A percentile compares a stretch with the other conserved stretches of the same genome.
Conservation (phyloP, 78 protist species). For the Dictyostelium intermedium region DNA sequence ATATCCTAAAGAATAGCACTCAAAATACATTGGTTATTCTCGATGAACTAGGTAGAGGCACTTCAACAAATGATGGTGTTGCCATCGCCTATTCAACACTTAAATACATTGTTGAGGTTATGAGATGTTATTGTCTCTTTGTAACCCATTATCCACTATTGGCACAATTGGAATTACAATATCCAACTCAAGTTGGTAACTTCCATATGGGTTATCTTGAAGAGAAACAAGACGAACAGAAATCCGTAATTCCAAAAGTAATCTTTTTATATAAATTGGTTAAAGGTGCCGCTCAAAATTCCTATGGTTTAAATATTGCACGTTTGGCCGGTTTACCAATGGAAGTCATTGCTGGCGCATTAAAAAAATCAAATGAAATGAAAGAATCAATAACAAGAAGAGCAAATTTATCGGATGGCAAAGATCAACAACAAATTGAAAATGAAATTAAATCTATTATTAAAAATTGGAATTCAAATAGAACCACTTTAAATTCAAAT, state of each 20-base stretch:
- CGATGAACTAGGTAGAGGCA: constrained; percentile 97
- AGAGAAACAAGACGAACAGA: neutral
- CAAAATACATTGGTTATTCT: constrained; percentile 88
- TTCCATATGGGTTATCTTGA: constrained; percentile 89
- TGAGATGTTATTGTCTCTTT: constrained; percentile 81
- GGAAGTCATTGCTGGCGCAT: neutral
- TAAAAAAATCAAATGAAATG: constrained; percentile 48
- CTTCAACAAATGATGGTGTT: constrained; percentile 95
- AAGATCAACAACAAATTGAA: neutral
- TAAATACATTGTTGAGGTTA: constrained; percentile 56
- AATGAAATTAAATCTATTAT: neutral
- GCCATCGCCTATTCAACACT: constrained; percentile 92
- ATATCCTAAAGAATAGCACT: constrained; percentile 83
- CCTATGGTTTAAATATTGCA: constrained; percentile 81
- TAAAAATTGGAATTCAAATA: neutral
- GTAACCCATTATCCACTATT: constrained; percentile 94
- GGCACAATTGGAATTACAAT: constrained; percentile 52
- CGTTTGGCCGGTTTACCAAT: constrained; percentile 63
- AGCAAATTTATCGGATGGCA: neutral
- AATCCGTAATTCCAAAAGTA: constrained; percentile 22
- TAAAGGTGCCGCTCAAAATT: constrained; percentile 35
- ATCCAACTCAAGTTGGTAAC: constrained; percentile 46
- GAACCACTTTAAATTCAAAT: neutral
- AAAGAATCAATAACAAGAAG: constrained; percentile 40
- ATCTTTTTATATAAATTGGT: constrained; percentile 77